A percentile compares a stretch with the other conserved stretches of the same genome.
phyloP scores from a whole-genome alignment of 1,284 basidiomycete genomes.

The Wallemia mellicola region DNA sequence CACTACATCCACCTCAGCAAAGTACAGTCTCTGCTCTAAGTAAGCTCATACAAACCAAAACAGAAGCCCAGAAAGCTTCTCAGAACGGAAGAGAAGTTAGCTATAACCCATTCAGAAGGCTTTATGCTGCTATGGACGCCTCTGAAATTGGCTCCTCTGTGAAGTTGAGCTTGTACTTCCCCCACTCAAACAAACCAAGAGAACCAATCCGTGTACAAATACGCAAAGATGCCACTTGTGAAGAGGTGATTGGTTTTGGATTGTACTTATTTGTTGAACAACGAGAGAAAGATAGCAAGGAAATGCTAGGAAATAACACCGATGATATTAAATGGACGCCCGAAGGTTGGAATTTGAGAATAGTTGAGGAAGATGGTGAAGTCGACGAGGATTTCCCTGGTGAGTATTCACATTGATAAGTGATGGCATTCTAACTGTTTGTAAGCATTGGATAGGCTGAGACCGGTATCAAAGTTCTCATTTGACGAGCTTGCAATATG shows the following conservation, averaged over 20 bases:
- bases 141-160: slow-evolving; percentile 16
- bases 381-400: slow-evolving; percentile 96
- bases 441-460: slow-evolving; percentile 57
- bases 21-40: background rate
- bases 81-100: background rate
- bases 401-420: slow-evolving; percentile 14
- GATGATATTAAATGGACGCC: slow-evolving; percentile 29
- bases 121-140: background rate
- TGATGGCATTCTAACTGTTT: background rate
- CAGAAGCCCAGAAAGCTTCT: background rate
- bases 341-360: slow-evolving; percentile 73
- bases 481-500: slow-evolving; percentile 72
- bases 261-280: slow-evolving; percentile 39
- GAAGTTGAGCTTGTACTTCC: slow-evolving; percentile 57
- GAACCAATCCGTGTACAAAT: slow-evolving; percentile 27
- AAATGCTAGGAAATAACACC: slow-evolving; percentile 26
- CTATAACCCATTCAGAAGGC: background rate
- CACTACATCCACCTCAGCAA: background rate
- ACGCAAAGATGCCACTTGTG: slow-evolving; percentile 61
- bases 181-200: slow-evolving; percentile 34
- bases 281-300: slow-evolving; percentile 15
- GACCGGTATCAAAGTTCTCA: slow-evolving; percentile 61
- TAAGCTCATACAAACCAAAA: background rate
- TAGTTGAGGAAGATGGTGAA: slow-evolving; percentile 89
- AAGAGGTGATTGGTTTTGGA: slow-evolving; percentile 82